Base-by-base conservation (phyloP, 1,284 basidiomycete genomes). In the Schizophyllum commune region DNA sequence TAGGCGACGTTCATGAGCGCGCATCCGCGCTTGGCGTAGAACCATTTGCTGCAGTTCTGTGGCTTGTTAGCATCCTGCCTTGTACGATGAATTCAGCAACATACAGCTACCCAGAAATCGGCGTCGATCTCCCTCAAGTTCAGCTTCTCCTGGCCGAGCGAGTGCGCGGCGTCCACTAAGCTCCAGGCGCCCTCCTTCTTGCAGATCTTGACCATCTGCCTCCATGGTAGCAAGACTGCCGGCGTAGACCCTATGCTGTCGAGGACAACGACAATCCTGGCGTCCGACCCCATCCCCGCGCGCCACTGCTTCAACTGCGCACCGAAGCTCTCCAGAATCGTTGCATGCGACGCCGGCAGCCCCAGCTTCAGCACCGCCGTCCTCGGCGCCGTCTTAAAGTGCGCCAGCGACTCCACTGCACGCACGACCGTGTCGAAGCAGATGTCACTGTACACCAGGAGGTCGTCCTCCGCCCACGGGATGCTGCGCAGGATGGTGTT, bases 91-190 rank as follows among this genome's bases (percentile, higher is more conserved):
- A 17, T 3, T 2, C 3, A 47, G 13, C 39, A 8, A 47, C 39
- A 4, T 47, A 47, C 39, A 11, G 89, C 87, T n/a, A 91, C 76
- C 84, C 86, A 93, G 70, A 94, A 94, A 72, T 95, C 92, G 8
- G 89, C 88, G 62, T 80, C 76, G 0, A 77, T 74, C 58, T 78
- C 74, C 8, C 76, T 77, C 56, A 94, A 66, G 69, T 93, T 80
- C 59, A 94, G 76, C 39, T 47, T 47, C 62, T 84, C 82, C 65
- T 85, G 83, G 0, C 92, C 92, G 56, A 95, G 85, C 4, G 86
- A 85, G 71, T 96, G 94, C 0, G 94, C 94, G 0, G 81, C 94
- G 67, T 97, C 94, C 15, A 97, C 73, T 17, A 95, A 71, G 60
- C 82, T 88, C 72, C 84, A 83, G 1, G 88, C 80, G 2, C 83